phyloP scores from a whole-genome alignment of 441 rosid genomes.

The Eruca vesicaria region DNA sequence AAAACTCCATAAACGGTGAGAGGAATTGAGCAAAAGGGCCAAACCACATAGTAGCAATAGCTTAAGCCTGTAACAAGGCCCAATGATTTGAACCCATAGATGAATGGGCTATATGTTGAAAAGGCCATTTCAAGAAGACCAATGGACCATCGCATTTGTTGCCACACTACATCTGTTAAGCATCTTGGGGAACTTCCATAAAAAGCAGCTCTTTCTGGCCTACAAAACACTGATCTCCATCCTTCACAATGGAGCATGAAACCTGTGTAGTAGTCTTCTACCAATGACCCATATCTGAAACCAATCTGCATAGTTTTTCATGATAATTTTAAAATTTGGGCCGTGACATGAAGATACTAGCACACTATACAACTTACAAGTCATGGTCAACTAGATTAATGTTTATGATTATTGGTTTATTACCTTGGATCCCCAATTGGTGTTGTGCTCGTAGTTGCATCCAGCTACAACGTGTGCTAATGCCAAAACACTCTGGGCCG shows the following conservation, averaged over 20 bases:
- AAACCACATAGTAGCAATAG: slow-evolving; percentile 41
- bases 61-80: slow-evolving; percentile 46
- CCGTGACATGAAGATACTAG: no score
- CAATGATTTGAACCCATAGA: slow-evolving; percentile 40
- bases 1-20: slow-evolving; percentile 47
- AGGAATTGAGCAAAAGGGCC: slow-evolving; percentile 53
- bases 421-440: slow-evolving; percentile 68
- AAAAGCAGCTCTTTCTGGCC: slow-evolving; percentile 59
- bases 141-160: slow-evolving; percentile 60
- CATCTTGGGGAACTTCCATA: slow-evolving; percentile 50
- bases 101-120: slow-evolving; percentile 44
- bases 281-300: slow-evolving; percentile 66
- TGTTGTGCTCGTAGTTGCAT: slow-evolving; percentile 52
- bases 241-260: slow-evolving; percentile 61
- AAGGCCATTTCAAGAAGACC: slow-evolving; percentile 56
- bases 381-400: no score
- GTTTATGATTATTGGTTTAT: neutral
- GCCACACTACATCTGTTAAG: slow-evolving; percentile 48
- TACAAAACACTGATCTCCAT: slow-evolving; percentile 61
- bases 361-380: no score
- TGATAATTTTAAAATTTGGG: neutral
- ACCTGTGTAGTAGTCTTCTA: slow-evolving; percentile 72
- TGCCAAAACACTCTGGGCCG: slow-evolving; percentile 31
- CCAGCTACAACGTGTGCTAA: slow-evolving; percentile 52
- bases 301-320: slow-evolving; percentile 51